Conservation (phyloP, 805 yeast species). For the Cyberlindnera veronae region DNA sequence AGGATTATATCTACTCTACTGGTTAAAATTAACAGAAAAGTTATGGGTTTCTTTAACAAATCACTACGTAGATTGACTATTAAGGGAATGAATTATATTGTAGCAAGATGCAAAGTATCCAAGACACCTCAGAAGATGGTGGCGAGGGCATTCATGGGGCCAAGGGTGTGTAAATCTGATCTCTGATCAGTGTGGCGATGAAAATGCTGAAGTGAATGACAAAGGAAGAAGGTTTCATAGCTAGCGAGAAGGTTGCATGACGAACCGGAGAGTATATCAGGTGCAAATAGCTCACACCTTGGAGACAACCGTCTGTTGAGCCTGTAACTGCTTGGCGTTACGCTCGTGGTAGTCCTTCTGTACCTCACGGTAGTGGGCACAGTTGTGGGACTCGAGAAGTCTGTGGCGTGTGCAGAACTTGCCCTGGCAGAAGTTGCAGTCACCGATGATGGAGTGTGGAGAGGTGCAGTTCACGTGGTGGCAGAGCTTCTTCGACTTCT, state of each 20-base stretch:
- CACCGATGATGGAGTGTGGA: conserved; percentile 50
- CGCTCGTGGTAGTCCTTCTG: conserved; percentile 59
- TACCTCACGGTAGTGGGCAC: conserved; percentile 56
- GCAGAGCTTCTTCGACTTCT: conserved; percentile 30
- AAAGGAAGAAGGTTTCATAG: background rate
- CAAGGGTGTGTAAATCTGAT: too few relatives aligned
- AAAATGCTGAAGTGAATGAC: too few relatives aligned
- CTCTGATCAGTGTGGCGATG: too few relatives aligned
- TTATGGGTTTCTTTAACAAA: too few relatives aligned
- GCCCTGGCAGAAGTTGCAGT: conserved; percentile 59
- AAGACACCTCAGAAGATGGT: too few relatives aligned
- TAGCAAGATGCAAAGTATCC: too few relatives aligned
- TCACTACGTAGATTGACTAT: too few relatives aligned
- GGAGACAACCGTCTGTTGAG: conserved; percentile 56
- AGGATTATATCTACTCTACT: too few relatives aligned
- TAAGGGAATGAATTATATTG: too few relatives aligned
- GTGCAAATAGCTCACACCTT: conserved; percentile 35
- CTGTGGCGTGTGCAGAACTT: conserved; percentile 66
- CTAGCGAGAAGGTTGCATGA: too few relatives aligned
- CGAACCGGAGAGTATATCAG: background rate
- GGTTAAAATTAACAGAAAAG: too few relatives aligned
- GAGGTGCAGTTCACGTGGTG: conserved; percentile 24
- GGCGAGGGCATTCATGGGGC: too few relatives aligned
- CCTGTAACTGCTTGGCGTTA: conserved; percentile 58
- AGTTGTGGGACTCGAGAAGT: conserved; percentile 56